These are phyloP conservation scores for Triticum aestivum DNA, from an alignment of 176 grass and related monocot genomes.

Conservation along the genomic window DNA sequence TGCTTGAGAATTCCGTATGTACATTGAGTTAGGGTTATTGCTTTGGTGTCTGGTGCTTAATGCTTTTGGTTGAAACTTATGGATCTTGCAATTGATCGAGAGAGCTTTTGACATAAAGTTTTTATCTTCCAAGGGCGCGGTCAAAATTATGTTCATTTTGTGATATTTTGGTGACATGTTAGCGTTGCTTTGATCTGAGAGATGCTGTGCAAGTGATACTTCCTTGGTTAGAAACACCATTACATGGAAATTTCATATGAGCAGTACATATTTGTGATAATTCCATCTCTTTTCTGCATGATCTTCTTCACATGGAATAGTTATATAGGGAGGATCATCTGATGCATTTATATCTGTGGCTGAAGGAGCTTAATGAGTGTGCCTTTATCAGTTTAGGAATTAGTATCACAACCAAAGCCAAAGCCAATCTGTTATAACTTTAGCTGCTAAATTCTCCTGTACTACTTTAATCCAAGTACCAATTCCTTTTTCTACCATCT, in stretches of 20 bases:
- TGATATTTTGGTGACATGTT: not conserved
- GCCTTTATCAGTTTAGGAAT: not conserved
- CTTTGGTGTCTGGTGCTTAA: not conserved
- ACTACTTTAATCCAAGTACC: not conserved
- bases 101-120: not conserved
- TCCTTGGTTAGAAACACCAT: not conserved
- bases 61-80: not conserved
- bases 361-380: not conserved
- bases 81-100: not conserved
- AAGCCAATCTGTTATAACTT: constrained; percentile 2
- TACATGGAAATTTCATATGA: constrained; percentile 12
- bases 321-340: not conserved
- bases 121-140: not conserved
- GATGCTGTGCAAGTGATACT: not conserved
- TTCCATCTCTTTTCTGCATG: constrained; percentile 3
- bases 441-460: not conserved
- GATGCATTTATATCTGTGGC: not conserved
- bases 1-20: not conserved
- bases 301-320: not conserved
- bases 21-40: not conserved
- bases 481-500: not conserved
- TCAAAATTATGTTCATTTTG: not conserved
- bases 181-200: not conserved
- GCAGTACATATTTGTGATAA: not conserved
- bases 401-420: not conserved